Base-by-base conservation (phyloP, 1,284 basidiomycete genomes). In the Austroboletus novae-zelandiae region DNA sequence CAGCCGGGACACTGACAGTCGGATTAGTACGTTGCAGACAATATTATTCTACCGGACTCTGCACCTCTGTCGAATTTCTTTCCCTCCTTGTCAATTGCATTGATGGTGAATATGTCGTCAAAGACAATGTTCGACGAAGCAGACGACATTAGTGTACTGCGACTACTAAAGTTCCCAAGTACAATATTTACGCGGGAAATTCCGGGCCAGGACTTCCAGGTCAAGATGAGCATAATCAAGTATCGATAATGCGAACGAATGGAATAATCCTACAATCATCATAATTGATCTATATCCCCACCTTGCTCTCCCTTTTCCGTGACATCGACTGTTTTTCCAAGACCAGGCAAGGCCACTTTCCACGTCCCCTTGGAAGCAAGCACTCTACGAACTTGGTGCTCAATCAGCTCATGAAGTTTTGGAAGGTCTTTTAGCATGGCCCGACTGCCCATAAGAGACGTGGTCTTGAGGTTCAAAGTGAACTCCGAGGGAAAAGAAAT, bases 1-100 rank as follows among this genome's bases (percentile, higher is more conserved):
- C 48, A 97, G 78, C 40, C 94, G 86, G 31, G 93, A 95, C 30
- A 97, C 94, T 61, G 48, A 42, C 55, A 47, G 37, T 47, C 10
- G 45, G n/a, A 51, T 56, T 25, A 53, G 45, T 31, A 40, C 17
- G 25, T 14, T 32, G 14, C 42, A 8, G 37, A 14, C 46, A 29
- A 47, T 14, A 17, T 40, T 49, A 47, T 40, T 52, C 35, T 32
- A 5, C 20, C 20, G 20, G 25, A 27, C 25, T 6, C 63, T 77
- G 43, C 55, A 95, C 95, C 95, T 86, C 95, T 78, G 71, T 98
- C 95, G 61, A 97, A 98, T 71, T 96, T 98, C 76, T 91, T 97
- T 48, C 97, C 96, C 66, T 96, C 93, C 66, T 85, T 86, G 76
- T 97, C 91, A 45, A 96, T 91, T 27, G 74, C 85, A 58, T 80